phyloP scores from a whole-genome alignment of 768 basidiomycete genomes.

The Rhizopogon vulgaris region DNA sequence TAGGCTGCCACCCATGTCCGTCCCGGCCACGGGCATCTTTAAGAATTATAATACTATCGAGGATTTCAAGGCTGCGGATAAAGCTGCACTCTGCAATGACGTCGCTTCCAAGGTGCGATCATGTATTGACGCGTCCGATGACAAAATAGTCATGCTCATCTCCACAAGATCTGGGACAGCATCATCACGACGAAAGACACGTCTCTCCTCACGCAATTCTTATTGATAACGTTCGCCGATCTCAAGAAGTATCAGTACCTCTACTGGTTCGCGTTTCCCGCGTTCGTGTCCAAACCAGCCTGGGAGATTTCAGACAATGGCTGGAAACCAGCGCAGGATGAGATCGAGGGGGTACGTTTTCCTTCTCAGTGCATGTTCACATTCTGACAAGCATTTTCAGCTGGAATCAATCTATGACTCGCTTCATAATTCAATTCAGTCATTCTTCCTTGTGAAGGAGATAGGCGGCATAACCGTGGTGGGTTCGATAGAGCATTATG shows the following conservation, averaged over 20 bases:
- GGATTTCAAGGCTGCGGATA: slow-evolving; percentile 87
- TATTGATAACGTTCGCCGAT: slow-evolving; percentile 92
- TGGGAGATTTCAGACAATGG: slow-evolving; percentile 75
- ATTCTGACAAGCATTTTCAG: slow-evolving; percentile 23
- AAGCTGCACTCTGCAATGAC: slow-evolving; percentile 77
- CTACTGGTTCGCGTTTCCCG: slow-evolving; percentile 98
- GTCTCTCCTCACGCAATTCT: slow-evolving; percentile 63
- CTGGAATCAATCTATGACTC: slow-evolving; percentile 47
- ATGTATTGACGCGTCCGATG: background rate
- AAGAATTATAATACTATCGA: slow-evolving; percentile 98
- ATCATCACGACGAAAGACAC: slow-evolving; percentile 48
- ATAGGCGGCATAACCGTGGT: slow-evolving; percentile 32
- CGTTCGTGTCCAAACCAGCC: slow-evolving; percentile 81
- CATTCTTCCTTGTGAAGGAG: slow-evolving; percentile 61
- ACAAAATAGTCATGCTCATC: background rate
- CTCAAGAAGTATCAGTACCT: slow-evolving; percentile 97
- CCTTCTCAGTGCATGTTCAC: background rate
- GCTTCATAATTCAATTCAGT: slow-evolving; percentile 33
- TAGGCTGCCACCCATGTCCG: slow-evolving; percentile 44
- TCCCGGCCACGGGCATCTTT: slow-evolving; percentile 56
- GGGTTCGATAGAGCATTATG: slow-evolving; percentile 51
- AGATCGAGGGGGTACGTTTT: slow-evolving; percentile 24
- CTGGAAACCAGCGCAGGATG: slow-evolving; percentile 46
- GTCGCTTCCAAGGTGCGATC: slow-evolving; percentile 57
- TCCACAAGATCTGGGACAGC: slow-evolving; percentile 61